Evolutionary conservation across 2,329 filamentous ascomycete species (phyloP), one percentile per base, ranked within the genome.

Genomic region (Knufia petricola): DNA sequence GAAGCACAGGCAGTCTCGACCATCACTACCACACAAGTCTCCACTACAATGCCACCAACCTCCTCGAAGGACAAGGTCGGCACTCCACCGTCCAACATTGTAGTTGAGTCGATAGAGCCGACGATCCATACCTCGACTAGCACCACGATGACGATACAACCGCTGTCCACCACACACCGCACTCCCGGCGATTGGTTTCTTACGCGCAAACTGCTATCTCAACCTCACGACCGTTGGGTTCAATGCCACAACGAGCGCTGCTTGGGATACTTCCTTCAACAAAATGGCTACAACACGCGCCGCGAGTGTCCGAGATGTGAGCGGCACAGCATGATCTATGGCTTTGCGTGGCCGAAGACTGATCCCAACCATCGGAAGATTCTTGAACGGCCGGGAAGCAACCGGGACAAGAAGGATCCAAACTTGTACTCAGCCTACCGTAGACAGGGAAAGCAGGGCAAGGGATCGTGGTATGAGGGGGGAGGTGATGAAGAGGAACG

Each of bases 261-360:
- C 68, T 77, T 79, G 43, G 76, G 76, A 1, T 79, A 82, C 51
- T 98, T 96, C 62, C 84, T 96, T 4, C 90, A 96, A 64, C 76
- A 80, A 34, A 85, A 96, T 55, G 87, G 87, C 0, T 95, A 94
- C 64, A 83, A 82, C 55, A 95, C 89, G 1, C 80, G 84, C 46
- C 81, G 84, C 42, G 84, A 87, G 13, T 98, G 92, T 63, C 89
- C 87, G 3, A 80, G 92, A 4, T 98, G 92, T 65, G 92, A 98
- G 68, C 79, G 92, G 0, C 92, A 98, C 62, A 94, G 86, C 13
- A 96, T 94, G 69, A 70, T 98, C 0, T 98, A 96, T 63, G 94
- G 94, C 0, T 95, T 85, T 61, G 75, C 84, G 50, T 98, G 92
- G 92, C 92, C 92, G 4, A 95, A 98, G 71, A 96, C 92, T 0